Conservation (phyloP, 495 filamentous ascomycete genomes). For the Lentithecium fluviatile region DNA sequence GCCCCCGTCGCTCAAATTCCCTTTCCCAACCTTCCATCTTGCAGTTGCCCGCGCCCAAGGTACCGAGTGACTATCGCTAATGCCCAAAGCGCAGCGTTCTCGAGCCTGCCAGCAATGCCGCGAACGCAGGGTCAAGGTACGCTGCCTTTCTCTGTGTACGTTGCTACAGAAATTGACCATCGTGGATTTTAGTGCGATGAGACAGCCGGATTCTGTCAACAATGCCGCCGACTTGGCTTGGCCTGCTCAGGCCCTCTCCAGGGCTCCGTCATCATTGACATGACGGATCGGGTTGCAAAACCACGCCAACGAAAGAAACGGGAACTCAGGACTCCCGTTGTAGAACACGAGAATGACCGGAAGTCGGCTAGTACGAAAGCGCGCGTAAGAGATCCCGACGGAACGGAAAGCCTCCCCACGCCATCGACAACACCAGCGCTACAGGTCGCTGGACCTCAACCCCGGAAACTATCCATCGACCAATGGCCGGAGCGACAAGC, state of each 20-base stretch:
- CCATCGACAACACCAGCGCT: too few relatives aligned
- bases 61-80: conserved; percentile 3
- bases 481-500: not conserved
- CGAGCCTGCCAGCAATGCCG: conserved; percentile 29
- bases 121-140: conserved; percentile 29
- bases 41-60: not conserved
- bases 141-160: not conserved
- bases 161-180: not conserved
- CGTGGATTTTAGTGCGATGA: conserved; percentile 27
- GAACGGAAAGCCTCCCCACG: too few relatives aligned
- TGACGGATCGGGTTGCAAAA: conserved; percentile 30
- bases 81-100: conserved; percentile 28
- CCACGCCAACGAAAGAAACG: conserved; percentile 20
- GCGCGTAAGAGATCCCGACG: too few relatives aligned
- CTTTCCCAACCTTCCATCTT: conserved; percentile 3
- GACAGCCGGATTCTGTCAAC: conserved; percentile 18
- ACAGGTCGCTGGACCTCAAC: not conserved
- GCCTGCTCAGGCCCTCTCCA: conserved; percentile 22
- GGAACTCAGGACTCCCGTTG: not conserved
- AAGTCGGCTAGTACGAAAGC: too few relatives aligned
- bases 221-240: conserved; percentile 25
- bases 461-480: not conserved
- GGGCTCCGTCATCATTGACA: conserved; percentile 31
- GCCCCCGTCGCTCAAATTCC: conserved; percentile 13
- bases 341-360: not conserved